phyloP scores from a whole-genome alignment of 208 protist genomes.

The Trypanosomatidae sp. region DNA sequence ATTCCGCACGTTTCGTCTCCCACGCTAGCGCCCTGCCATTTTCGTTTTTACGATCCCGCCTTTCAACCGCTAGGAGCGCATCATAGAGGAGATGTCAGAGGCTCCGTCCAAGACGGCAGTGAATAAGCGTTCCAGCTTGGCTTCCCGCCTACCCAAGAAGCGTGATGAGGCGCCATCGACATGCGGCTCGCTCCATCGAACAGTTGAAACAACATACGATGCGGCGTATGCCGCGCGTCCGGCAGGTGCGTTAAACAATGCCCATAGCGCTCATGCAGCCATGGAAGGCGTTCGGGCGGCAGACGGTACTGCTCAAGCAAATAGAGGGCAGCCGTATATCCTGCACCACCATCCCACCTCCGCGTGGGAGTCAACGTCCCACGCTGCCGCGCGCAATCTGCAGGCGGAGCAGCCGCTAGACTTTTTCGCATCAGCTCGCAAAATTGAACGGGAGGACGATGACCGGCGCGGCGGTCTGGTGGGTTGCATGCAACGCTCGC shows the following conservation, averaged over 20 bases:
- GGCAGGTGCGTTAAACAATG: background rate
- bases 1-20: background rate
- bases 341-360: constrained; percentile 26
- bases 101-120: constrained; percentile 72
- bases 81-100: constrained; percentile 18
- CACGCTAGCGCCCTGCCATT: background rate
- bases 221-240: constrained; percentile 31
- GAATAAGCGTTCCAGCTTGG: constrained; percentile 65
- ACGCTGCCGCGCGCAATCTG: constrained; percentile 48
- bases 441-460: constrained; percentile 73
- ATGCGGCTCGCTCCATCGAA: constrained; percentile 44
- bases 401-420: constrained; percentile 43
- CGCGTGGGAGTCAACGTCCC: constrained; percentile 63
- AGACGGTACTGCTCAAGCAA: background rate
- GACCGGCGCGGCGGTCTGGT: constrained; percentile 61
- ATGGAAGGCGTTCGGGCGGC: background rate
- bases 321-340: constrained; percentile 3
- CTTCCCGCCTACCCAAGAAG: constrained; percentile 47
- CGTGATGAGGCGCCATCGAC: constrained; percentile 13
- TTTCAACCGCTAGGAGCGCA: background rate
- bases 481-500: constrained; percentile 65
- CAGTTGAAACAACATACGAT: constrained; percentile 75
- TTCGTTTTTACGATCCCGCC: no score
- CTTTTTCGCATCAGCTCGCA: constrained; percentile 73
- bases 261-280: background rate